Base-by-base conservation (phyloP, 2,329 filamentous ascomycete genomes). In the Colletotrichum spinosum region DNA sequence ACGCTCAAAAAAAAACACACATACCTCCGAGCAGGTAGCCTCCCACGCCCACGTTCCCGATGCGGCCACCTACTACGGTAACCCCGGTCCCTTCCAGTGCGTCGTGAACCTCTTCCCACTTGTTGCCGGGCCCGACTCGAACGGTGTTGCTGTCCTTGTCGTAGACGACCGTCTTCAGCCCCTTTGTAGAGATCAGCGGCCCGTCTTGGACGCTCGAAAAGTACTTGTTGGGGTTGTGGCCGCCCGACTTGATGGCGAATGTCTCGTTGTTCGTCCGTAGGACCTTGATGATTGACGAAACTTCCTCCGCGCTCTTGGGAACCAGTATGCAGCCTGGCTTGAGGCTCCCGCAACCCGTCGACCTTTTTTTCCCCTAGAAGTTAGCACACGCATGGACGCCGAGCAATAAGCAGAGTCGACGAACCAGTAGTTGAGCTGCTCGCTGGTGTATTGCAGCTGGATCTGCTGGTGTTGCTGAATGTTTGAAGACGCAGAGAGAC, bases 191-290 rank as follows among this genome's bases (percentile, higher is more conserved):
- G 67, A 89, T 81, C 6, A 84, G 72, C 1, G 84, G 76, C 0
- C 84, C 84, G 2, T 75, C 80, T 12, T 80, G 72, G 51, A 84
- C 81, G 68, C 81, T 88, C 2, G 85, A 80, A 44, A 81, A 83
- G 66, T 82, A 82, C 15, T 83, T 78, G 70, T 87, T 86, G 4
- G 85, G 82, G 61, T 83, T 85, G 73, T 89, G 86, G 1, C 86
- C 87, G 35, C 86, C 86, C 8, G 83, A 83, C 69, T 86, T 84
- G 69, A 86, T 74, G 7, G 86, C 85, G 68, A 89, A 89, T 3
- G 72, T 74, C 59, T 83, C 83, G 42, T 79, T 76, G 46, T 80
- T 80, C 39, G 80, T 73, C 8, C 77, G 79, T 11, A 89, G 78
- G 37, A 83, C 77, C 34, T 78, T 79, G 51, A 89, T 78, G n/a